Conservation (phyloP, 2,329 filamentous ascomycete genomes). For the Talaromyces sp. region DNA sequence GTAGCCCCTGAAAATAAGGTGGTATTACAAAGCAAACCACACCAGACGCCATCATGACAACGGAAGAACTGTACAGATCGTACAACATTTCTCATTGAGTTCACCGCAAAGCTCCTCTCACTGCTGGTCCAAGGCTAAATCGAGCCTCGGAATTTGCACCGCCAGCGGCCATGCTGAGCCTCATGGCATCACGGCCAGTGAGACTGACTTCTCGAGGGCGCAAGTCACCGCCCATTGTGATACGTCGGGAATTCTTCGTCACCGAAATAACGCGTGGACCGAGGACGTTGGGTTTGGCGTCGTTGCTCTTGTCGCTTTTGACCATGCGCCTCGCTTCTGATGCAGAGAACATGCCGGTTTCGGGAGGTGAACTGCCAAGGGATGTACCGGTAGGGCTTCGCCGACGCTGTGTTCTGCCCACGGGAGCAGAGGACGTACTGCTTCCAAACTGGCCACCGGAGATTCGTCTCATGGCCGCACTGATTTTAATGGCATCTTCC, state of each 20-base stretch:
- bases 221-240: conserved; percentile 38
- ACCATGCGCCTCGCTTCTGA: conserved; percentile 63
- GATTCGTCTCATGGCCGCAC: conserved; percentile 52
- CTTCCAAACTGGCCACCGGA: conserved; percentile 38
- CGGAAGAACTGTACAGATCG: neutral
- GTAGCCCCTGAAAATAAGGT: neutral
- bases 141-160: conserved; percentile 27
- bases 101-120: conserved; percentile 15
- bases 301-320: conserved; percentile 53
- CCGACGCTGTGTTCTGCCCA: conserved; percentile 44
- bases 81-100: neutral
- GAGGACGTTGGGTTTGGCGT: conserved; percentile 52
- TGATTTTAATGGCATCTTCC: conserved; percentile 49
- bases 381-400: conserved; percentile 50
- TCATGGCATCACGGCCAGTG: conserved; percentile 32
- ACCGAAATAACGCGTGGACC: conserved; percentile 57
- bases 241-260: conserved; percentile 45
- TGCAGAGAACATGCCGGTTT: conserved; percentile 57
- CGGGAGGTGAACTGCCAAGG: conserved; percentile 46
- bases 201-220: conserved; percentile 34
- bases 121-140: conserved; percentile 22
- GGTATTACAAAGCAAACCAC: neutral
- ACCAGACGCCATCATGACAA: conserved; percentile 1
- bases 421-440: conserved; percentile 31
- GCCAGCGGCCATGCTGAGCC: conserved; percentile 27